Conservation (phyloP, 768 basidiomycete genomes). For the Lactarius tabidus region DNA sequence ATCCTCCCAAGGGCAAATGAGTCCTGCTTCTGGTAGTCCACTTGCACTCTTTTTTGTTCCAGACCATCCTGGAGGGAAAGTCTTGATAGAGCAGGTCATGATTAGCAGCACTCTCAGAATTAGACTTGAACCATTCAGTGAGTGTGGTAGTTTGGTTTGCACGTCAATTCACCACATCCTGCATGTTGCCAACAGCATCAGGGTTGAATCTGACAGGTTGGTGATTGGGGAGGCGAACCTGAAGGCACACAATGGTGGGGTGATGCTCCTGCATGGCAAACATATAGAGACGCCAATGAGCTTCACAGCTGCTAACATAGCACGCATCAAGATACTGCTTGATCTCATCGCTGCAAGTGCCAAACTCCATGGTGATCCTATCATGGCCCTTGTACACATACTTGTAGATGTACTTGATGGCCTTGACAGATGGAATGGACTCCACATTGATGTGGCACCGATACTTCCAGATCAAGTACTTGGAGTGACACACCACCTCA, state of each 20-base stretch:
- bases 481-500: conserved; percentile 43
- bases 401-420: conserved; percentile 47
- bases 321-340: conserved; percentile 34
- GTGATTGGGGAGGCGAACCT: conserved; percentile 42
- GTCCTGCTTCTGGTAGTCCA: no score
- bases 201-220: conserved; percentile 35
- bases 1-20: no score
- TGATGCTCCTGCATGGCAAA: conserved; percentile 19
- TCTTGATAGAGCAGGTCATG: no score
- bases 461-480: conserved; percentile 35
- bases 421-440: conserved; percentile 35
- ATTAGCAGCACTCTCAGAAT: no score
- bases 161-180: no score
- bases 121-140: no score
- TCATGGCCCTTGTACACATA: conserved; percentile 50
- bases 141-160: no score
- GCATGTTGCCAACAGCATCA: no score
- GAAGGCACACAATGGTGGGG: conserved; percentile 39
- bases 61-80: no score
- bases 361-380: conserved; percentile 34
- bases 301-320: conserved; percentile 39
- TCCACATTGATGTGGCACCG: conserved; percentile 52
- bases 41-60: no score
- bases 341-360: conserved; percentile 35
- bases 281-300: conserved; percentile 33